A percentile compares a stretch with the other conserved stretches of the same genome.
Conservation (phyloP, 2,329 filamentous ascomycete genomes). For the Sporothrix variecibatus region DNA sequence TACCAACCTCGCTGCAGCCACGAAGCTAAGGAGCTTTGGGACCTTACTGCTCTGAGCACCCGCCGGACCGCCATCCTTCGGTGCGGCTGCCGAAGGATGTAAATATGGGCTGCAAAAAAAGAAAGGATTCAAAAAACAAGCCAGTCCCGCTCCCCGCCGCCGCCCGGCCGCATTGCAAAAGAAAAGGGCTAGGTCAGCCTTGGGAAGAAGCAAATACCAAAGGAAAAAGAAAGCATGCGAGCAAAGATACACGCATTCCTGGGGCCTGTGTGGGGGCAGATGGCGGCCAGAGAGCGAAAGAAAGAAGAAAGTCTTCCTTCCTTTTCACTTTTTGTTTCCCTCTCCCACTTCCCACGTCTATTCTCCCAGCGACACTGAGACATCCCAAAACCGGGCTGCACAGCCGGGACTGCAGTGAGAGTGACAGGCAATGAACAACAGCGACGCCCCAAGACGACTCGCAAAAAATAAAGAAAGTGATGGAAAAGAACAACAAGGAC, state of each 20-base stretch:
- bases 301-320: background rate
- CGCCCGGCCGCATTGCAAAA: background rate
- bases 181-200: background rate
- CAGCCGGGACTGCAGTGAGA: background rate
- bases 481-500: background rate
- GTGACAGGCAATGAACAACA: background rate
- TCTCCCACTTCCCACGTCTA: background rate
- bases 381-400: background rate
- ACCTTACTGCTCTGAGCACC: background rate
- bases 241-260: background rate
- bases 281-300: background rate
- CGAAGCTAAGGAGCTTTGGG: background rate
- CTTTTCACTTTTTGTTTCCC: background rate
- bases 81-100: background rate
- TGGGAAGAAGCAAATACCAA: background rate
- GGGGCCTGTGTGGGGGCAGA: background rate
- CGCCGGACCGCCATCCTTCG: background rate
- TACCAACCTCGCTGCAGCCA: background rate
- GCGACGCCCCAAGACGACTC: background rate
- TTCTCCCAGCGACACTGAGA: background rate
- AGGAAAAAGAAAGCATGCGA: background rate
- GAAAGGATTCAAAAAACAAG: background rate
- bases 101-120: background rate
- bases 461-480: background rate
- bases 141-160: background rate